phyloP scores from a whole-genome alignment of 2,329 filamentous ascomycete genomes.

The Penicillium sclerotiorum region DNA sequence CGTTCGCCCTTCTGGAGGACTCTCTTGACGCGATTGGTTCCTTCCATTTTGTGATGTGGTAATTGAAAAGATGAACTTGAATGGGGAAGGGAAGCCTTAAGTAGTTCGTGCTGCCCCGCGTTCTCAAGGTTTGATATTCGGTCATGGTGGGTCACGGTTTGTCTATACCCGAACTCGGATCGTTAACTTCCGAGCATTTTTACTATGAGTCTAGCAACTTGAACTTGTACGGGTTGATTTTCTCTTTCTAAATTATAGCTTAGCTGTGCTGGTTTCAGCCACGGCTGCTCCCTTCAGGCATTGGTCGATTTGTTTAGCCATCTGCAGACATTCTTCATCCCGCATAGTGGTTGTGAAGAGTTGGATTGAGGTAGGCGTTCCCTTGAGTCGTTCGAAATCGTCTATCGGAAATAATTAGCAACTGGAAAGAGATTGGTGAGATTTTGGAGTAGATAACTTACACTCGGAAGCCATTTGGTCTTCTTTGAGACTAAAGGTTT shows the following conservation, averaged over 20 bases:
- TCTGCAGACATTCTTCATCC: constrained; percentile 34
- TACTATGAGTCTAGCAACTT: too few relatives aligned
- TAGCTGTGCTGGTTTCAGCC: too few relatives aligned
- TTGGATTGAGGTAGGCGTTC: constrained; percentile 32
- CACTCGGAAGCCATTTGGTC: constrained; percentile 23
- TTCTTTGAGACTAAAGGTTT: constrained; percentile 12
- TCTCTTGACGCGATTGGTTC: not conserved
- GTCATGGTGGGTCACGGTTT: not conserved
- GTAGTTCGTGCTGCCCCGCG: not conserved
- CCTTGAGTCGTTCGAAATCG: constrained; percentile 28
- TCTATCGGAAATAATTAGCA: constrained; percentile 17
- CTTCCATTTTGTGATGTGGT: not conserved
- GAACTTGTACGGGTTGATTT: not conserved
- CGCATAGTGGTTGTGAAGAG: constrained; percentile 31
- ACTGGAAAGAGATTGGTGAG: not conserved
- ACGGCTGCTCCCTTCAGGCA: constrained; percentile 18
- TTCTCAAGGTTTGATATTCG: not conserved
- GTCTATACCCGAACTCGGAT: constrained; percentile 1
- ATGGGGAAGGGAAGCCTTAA: too few relatives aligned
- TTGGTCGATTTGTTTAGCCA: constrained; percentile 29
- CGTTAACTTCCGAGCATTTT: not conserved
- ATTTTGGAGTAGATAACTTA: constrained; percentile 14
- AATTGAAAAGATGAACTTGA: not conserved
- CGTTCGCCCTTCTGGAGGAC: not conserved
- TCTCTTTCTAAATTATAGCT: not conserved